Percentiles rank a stretch among this genome's conserved stretches.
These are phyloP conservation scores for Nymphaea thermarum DNA, from an alignment of 164 flowering plant species.

Conservation along the genomic window DNA sequence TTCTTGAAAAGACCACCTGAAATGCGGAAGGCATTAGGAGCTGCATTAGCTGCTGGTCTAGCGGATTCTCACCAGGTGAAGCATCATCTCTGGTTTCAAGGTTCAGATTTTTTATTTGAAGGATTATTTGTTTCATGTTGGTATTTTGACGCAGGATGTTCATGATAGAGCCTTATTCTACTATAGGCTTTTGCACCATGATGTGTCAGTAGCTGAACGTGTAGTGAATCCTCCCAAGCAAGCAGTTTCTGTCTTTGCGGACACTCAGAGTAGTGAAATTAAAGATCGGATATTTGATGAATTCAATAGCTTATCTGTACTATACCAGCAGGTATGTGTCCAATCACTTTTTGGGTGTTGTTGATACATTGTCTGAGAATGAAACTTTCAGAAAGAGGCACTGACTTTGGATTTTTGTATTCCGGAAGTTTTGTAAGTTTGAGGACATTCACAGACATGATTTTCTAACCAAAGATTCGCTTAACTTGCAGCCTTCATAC, in stretches of 20 bases:
- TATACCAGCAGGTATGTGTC: constrained; percentile 75
- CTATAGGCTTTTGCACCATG: constrained; percentile 81
- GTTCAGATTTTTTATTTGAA: neutral
- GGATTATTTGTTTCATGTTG: constrained; percentile 3
- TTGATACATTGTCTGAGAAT: neutral
- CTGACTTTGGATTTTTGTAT: neutral
- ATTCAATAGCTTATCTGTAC: constrained; percentile 88
- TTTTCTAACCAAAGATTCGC: constrained; percentile 5
- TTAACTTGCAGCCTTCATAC: constrained; percentile 83
- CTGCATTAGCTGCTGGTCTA: constrained; percentile 83
- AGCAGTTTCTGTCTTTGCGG: constrained; percentile 99
- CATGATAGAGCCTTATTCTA: constrained; percentile 96
- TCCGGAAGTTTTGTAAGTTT: neutral
- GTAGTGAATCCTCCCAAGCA: constrained; percentile 97
- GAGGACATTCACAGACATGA: neutral
- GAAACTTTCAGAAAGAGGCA: neutral
- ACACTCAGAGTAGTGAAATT: constrained; percentile 88
- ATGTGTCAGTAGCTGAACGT: constrained; percentile 65
- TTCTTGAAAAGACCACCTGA: constrained; percentile 94
- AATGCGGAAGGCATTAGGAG: constrained; percentile 85
- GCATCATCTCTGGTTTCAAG: neutral
- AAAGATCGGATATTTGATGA: constrained; percentile 98
- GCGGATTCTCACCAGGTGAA: constrained; percentile 92
- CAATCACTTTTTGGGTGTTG: neutral
- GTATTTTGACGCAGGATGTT: constrained; percentile 77